phyloP scores from a whole-genome alignment of 2,329 filamentous ascomycete species.

The Neofusicoccum umdonicola region DNA sequence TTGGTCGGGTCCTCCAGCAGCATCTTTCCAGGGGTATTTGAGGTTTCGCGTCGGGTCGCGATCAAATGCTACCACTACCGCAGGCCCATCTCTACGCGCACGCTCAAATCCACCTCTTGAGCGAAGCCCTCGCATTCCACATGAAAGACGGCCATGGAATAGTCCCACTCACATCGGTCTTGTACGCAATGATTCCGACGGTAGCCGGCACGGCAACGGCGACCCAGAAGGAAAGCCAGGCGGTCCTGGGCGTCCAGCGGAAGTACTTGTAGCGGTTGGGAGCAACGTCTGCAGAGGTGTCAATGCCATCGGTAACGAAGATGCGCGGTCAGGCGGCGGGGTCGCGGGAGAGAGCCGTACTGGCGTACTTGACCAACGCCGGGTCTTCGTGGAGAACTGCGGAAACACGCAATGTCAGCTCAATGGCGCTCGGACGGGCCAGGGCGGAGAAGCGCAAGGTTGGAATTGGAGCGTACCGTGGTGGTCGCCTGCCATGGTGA shows the following conservation, averaged over 20 bases:
- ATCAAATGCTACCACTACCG: not conserved
- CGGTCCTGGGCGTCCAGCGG: conserved; percentile 84
- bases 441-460: not conserved
- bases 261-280: conserved; percentile 90
- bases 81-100: not conserved
- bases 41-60: not conserved
- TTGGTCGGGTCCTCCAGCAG: conserved; percentile 13
- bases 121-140: too few relatives aligned
- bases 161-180: conserved; percentile 72
- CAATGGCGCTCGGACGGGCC: not conserved
- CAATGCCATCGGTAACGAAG: not conserved
- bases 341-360: conserved; percentile 39
- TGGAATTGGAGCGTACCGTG: not conserved
- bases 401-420: conserved; percentile 8
- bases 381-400: conserved; percentile 54
- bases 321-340: not conserved
- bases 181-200: conserved; percentile 70
- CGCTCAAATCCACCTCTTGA: too few relatives aligned
- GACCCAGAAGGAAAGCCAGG: conserved; percentile 76
- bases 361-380: conserved; percentile 55
- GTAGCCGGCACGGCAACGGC: conserved; percentile 68
- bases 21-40: conserved; percentile 19
- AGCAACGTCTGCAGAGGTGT: conserved; percentile 65
- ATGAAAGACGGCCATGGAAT: not conserved
- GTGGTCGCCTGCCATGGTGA: conserved; percentile 16